A percentile compares a stretch with the other conserved stretches of the same genome.
phyloP scores from a whole-genome alignment of 1,284 basidiomycete genomes.

The Apiotrichum siamense region DNA sequence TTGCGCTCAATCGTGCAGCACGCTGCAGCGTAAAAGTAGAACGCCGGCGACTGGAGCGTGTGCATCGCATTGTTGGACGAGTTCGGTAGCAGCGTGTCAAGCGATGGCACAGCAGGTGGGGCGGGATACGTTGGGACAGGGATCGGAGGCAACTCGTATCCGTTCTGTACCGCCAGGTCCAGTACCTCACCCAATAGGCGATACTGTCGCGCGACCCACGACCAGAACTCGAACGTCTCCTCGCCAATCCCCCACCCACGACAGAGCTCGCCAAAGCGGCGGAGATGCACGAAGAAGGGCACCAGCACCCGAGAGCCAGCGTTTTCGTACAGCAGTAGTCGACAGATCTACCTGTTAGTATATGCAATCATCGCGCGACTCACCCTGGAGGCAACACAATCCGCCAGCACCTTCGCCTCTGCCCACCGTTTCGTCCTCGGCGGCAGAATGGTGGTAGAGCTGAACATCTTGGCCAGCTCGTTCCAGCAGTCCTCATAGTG shows the following conservation, averaged over 20 bases:
- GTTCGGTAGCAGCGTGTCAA: constrained; percentile 36
- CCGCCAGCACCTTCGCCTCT: constrained; percentile 92
- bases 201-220: constrained; percentile 91
- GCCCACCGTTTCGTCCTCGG: constrained; percentile 96
- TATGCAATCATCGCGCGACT: constrained; percentile 6
- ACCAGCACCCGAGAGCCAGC: constrained; percentile 69
- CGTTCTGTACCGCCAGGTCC: constrained; percentile 67
- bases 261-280: constrained; percentile 79
- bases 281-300: constrained; percentile 76
- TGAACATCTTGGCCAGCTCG: constrained; percentile 75
- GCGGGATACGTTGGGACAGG: constrained; percentile 15
- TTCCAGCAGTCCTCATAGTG: constrained; percentile 89
- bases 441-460: constrained; percentile 72
- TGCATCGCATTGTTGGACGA: constrained; percentile 43
- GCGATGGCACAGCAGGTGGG: constrained; percentile 20
- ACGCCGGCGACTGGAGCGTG: constrained; percentile 78
- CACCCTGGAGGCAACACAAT: constrained; percentile 82
- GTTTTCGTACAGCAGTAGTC: constrained; percentile 80
- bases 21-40: constrained; percentile 83
- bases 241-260: constrained; percentile 95
- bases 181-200: constrained; percentile 81
- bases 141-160: constrained; percentile 32
- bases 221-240: constrained; percentile 94
- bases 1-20: constrained; percentile 70
- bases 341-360: constrained; percentile 59